Base-by-base conservation (phyloP, 2,329 filamentous ascomycete genomes). In the Rhynchosporium secalis region DNA sequence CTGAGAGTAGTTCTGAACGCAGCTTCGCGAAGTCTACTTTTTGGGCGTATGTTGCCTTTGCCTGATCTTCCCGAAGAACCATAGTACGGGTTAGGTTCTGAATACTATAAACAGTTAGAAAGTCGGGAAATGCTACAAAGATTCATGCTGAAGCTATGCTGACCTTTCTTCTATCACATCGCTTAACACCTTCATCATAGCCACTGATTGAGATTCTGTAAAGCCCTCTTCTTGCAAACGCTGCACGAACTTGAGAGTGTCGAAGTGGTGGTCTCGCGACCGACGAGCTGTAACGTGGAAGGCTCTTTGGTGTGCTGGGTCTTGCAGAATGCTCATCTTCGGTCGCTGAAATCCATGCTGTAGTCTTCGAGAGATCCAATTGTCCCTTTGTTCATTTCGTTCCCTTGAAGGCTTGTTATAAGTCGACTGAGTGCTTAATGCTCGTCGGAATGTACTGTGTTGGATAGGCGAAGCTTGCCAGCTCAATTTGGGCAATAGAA, bases 11-110 rank as follows among this genome's bases (percentile, higher is more conserved):
- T 77, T 99, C 95, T 62, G 92, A 96, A 68, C 95, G 91, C 48
- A 98, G 86, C 80, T 98, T 97, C 65, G 94, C 93, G 74, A 99
- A 98, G 78, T 99, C 95, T 66, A 98, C 95, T 77, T 98, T 98
- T 75, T 98, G 87, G 2, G 86, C 88, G 75, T 90, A 90, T 3
- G 86, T 89, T 33, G 90, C 88, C 73, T 91, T 90, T 72, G 91
- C 90, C 66, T 91, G 86, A 78, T 96, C 95, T 78, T 99, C 95
- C 72, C 93, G 91, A 52, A 96, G 85, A 47, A 99, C 95, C 95
- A 99, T 99, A 15, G 94, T 98, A 67, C 94, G 88, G 0, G 94
- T 98, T 56, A 99, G 83, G 77, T 98, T 98, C 76, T 97, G 94
- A 70, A 99, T 98, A 75, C 91, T 91, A 41, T 48, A 6, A 48